A percentile compares a stretch with the other conserved stretches of the same genome.
These are phyloP conservation scores for Penicillium salamii DNA, from an alignment of 495 filamentous ascomycete genomes.

Conservation along the genomic window DNA sequence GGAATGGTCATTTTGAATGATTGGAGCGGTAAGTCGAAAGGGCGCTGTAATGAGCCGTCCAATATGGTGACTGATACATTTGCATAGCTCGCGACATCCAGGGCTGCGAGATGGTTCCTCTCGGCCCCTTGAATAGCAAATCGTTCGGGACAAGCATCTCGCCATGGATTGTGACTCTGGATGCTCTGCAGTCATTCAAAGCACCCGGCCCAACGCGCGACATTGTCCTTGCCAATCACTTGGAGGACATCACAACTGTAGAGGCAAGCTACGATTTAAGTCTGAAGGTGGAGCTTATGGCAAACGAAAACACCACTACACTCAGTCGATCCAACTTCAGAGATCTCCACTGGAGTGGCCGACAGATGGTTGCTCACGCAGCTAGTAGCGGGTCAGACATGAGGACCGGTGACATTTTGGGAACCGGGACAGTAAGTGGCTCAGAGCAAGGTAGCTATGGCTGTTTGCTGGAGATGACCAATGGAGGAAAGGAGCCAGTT, in stretches of 20 bases:
- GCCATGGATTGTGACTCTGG: constrained; percentile 77
- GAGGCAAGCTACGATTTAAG: constrained; percentile 65
- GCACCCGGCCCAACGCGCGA: constrained; percentile 52
- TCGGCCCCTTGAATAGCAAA: constrained; percentile 57
- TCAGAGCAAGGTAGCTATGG: constrained; percentile 53
- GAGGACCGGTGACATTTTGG: constrained; percentile 73
- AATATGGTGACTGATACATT: neutral
- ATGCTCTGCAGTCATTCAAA: constrained; percentile 67
- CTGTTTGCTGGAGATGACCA: constrained; percentile 70
- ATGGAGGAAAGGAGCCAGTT: constrained; percentile 57
- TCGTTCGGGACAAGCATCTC: constrained; percentile 80
- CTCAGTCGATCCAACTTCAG: constrained; percentile 56
- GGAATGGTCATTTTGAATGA: constrained; percentile 85
- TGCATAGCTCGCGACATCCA: constrained; percentile 36
- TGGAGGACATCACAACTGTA: constrained; percentile 48
- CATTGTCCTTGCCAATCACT: constrained; percentile 55
- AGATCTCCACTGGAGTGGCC: constrained; percentile 76
- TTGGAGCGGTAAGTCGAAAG: constrained; percentile 71
- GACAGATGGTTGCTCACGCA: constrained; percentile 86
- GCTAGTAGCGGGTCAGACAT: constrained; percentile 72
- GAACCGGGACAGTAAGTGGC: constrained; percentile 81
- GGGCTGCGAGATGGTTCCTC: constrained; percentile 32
- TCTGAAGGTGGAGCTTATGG: constrained; percentile 62
- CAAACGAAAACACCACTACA: constrained; percentile 53
- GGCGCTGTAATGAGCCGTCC: neutral